phyloP scores from a whole-genome alignment of 2,329 filamentous ascomycete genomes.

The Simplicillium aogashimaense region DNA sequence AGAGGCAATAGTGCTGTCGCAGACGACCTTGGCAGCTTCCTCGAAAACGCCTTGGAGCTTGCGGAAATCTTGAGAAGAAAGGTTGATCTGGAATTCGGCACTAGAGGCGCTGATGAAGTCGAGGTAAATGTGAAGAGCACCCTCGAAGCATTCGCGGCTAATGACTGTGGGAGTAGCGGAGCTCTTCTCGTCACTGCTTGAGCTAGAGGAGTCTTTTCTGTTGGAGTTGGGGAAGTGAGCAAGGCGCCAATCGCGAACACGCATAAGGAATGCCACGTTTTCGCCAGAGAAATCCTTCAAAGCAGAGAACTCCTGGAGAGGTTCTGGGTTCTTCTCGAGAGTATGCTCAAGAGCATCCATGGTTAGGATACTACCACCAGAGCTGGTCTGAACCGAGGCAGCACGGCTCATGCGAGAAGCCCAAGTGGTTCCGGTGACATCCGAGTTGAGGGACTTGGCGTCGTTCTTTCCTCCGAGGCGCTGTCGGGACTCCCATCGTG shows the following conservation, averaged over 20 bases:
- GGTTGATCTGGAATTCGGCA: constrained; percentile 58
- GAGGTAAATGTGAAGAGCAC: constrained; percentile 50
- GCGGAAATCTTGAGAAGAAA: constrained; percentile 46
- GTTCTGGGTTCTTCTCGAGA: constrained; percentile 43
- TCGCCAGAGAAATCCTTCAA: constrained; percentile 56
- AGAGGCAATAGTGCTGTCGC: constrained; percentile 25
- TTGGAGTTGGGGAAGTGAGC: constrained; percentile 11
- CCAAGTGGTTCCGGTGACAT: constrained; percentile 23
- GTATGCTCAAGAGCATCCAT: constrained; percentile 52
- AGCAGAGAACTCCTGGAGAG: constrained; percentile 52
- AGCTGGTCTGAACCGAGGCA: constrained; percentile 19
- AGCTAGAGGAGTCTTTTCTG: constrained; percentile 11
- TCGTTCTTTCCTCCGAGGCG: constrained; percentile 13
- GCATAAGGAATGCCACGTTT: constrained; percentile 56
- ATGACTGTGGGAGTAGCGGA: constrained; percentile 14
- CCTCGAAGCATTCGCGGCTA: constrained; percentile 42
- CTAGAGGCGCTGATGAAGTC: constrained; percentile 50
- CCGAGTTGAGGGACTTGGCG: constrained; percentile 21
- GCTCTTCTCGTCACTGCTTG: constrained; percentile 7
- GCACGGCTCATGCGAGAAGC: constrained; percentile 25
- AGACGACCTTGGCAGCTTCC: constrained; percentile 34
- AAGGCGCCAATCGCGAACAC: constrained; percentile 43
- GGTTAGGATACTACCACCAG: constrained; percentile 38
- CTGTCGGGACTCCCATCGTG: constrained; percentile 34
- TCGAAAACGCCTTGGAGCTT: constrained; percentile 48